Conservation (phyloP, 129 eudicot genomes). For the Artemisia tridentata region DNA sequence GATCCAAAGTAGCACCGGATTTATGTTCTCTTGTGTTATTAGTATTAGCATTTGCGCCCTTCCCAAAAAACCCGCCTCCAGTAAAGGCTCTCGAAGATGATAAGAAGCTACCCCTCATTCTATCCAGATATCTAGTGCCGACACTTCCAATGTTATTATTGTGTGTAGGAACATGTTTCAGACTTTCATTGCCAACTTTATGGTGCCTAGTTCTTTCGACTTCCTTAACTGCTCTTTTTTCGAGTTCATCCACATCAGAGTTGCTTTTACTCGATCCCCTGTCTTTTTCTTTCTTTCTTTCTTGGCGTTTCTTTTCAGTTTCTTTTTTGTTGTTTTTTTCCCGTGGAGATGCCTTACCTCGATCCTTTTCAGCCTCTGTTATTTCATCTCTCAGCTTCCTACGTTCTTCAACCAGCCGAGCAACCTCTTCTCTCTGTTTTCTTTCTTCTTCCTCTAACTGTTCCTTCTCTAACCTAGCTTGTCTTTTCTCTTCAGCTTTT, state of each 20-base stretch:
- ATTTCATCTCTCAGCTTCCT: slow-evolving; percentile 80
- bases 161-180: slow-evolving; percentile 32
- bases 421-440: slow-evolving; percentile 95
- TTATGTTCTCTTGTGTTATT: slow-evolving; percentile 53
- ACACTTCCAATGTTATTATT: slow-evolving; percentile 53
- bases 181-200: slow-evolving; percentile 29
- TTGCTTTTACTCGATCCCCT: slow-evolving; percentile 76
- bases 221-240: slow-evolving; percentile 60
- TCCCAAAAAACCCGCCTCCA: slow-evolving; percentile 78
- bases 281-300: slow-evolving; percentile 69
- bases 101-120: slow-evolving; percentile 73
- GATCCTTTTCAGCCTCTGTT: slow-evolving; percentile 61
- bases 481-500: slow-evolving; percentile 95
- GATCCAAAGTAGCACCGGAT: slow-evolving; percentile 46
- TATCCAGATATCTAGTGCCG: slow-evolving; percentile 78
- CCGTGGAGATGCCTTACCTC: slow-evolving; percentile 40
- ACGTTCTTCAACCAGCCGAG: slow-evolving; percentile 86
- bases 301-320: slow-evolving; percentile 70
- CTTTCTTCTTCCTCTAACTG: slow-evolving; percentile 89
- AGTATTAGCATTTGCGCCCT: slow-evolving; percentile 35
- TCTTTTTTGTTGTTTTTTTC: slow-evolving; percentile 60
- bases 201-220: not conserved
- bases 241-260: slow-evolving; percentile 64
- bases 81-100: slow-evolving; percentile 84
- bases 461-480: slow-evolving; percentile 84